Evolutionary conservation across 192 early-diverging fungal genomes (phyloP).

Genomic region (Dispira simplex): DNA sequence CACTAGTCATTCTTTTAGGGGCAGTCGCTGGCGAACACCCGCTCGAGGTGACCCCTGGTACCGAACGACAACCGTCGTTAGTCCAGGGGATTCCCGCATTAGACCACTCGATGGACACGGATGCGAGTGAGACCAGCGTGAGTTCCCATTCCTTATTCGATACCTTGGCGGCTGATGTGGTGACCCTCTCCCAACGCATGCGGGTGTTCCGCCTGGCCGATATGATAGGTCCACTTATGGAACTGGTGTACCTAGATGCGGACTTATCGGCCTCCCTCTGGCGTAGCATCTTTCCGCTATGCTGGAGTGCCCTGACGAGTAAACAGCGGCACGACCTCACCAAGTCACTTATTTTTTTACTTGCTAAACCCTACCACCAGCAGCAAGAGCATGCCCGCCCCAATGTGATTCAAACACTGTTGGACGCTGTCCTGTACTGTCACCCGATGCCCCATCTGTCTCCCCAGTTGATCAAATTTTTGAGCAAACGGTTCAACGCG

Average conservation of each 20-base stretch:
- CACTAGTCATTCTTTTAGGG: constrained; percentile 73
- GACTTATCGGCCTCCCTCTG: constrained; percentile 61
- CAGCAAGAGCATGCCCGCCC: constrained; percentile 63
- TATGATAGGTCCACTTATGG: constrained; percentile 38
- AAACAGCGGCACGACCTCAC: constrained; percentile 76
- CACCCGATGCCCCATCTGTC: constrained; percentile 61
- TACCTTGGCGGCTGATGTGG: not conserved
- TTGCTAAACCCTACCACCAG: constrained; percentile 84
- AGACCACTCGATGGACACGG: not conserved
- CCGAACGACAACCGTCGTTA: not conserved
- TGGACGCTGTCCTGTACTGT: constrained; percentile 74
- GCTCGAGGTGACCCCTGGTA: not conserved
- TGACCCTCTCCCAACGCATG: not conserved
- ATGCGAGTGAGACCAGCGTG: not conserved
- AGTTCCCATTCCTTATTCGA: not conserved
- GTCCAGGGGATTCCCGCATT: not conserved
- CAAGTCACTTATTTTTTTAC: constrained; percentile 64
- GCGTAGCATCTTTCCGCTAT: constrained; percentile 68
- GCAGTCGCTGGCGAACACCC: constrained; percentile 22
- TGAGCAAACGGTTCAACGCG: constrained; percentile 82
- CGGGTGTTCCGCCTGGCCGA: constrained; percentile 14
- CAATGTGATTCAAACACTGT: constrained; percentile 88
- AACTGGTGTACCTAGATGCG: constrained; percentile 48
- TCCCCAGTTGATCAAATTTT: constrained; percentile 84
- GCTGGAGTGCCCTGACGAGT: constrained; percentile 54